Percentiles rank a stretch among this genome's conserved stretches.
Evolutionary conservation across 192 early-diverging fungal genomes (phyloP).

Genomic region (Gaertneriomyces sp.): DNA sequence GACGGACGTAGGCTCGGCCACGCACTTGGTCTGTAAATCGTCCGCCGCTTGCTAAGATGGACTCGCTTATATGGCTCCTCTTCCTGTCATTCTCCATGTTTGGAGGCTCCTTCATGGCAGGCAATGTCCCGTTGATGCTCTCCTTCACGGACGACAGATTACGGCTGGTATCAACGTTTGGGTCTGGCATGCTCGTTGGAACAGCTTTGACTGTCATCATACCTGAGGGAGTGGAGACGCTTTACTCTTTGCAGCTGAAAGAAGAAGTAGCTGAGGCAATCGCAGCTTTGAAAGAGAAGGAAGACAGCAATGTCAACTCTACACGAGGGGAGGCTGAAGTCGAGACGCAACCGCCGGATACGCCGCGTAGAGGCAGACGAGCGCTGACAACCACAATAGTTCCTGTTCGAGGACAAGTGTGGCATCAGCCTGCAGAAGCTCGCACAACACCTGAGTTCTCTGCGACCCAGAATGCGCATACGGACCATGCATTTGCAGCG

Average conservation of each 20-base stretch:
- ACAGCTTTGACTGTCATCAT: conserved; percentile 89
- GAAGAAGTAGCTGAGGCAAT: background rate
- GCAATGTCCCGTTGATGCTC: conserved; percentile 79
- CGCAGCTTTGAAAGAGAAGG: background rate
- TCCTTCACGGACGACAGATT: conserved; percentile 71
- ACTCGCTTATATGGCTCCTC: conserved; percentile 49
- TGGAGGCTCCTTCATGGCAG: conserved; percentile 79
- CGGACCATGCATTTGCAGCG: conserved; percentile 18
- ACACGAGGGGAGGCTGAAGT: background rate
- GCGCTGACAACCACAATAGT: background rate
- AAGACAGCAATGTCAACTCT: background rate
- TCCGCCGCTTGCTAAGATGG: conserved; percentile 14
- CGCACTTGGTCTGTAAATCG: no score
- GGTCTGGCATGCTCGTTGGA: conserved; percentile 87
- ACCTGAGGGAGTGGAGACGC: conserved; percentile 92
- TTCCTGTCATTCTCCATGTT: conserved; percentile 74
- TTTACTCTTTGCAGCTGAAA: conserved; percentile 45
- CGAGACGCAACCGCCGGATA: background rate
- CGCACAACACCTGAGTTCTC: background rate
- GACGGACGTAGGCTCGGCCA: no score
- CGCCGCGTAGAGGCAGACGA: background rate
- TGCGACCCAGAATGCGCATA: background rate
- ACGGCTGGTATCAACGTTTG: conserved; percentile 73
- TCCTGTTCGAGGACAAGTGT: background rate
- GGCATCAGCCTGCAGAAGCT: background rate